Conservation (phyloP, 441 rosid genomes). For the Adansonia grandidieri region DNA sequence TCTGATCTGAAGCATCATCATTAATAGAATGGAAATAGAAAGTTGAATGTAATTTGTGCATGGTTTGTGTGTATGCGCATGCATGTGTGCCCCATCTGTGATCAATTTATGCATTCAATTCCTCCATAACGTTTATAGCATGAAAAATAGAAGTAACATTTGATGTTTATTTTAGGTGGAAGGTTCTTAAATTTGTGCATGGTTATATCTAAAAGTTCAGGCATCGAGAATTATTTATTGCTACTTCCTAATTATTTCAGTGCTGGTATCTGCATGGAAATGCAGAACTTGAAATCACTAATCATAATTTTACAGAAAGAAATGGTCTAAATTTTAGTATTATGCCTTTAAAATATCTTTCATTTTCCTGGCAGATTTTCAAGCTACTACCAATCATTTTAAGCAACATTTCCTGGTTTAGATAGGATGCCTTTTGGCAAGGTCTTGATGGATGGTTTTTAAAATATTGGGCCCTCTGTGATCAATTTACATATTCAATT, state of each 20-base stretch:
- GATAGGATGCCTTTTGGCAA: not conserved
- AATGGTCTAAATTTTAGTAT: not conserved
- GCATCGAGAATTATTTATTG: not conserved
- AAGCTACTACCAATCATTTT: not conserved
- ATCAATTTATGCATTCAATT: not conserved
- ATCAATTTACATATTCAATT: not conserved
- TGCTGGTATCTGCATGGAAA: not conserved
- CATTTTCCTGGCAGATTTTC: not conserved
- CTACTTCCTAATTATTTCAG: not conserved
- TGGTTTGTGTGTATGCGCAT: not conserved
- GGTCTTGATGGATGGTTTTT: not conserved
- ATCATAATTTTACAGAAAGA: not conserved
- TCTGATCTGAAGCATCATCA: constrained; percentile 6
- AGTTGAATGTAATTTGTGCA: not conserved
- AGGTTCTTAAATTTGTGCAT: not conserved
- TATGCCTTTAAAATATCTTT: not conserved
- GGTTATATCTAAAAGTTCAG: not conserved
- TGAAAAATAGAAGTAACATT: not conserved
- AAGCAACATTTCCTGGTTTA: not conserved
- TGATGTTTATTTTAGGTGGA: not conserved
- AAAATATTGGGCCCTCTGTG: not conserved
- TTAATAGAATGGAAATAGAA: not conserved
- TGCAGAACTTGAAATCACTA: not conserved
- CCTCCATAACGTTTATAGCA: not conserved
- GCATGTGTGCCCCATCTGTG: not conserved